Percentiles rank a stretch among this genome's conserved stretches.
phyloP scores from a whole-genome alignment of 768 basidiomycete species.

The Leccinum subtestaceum region DNA sequence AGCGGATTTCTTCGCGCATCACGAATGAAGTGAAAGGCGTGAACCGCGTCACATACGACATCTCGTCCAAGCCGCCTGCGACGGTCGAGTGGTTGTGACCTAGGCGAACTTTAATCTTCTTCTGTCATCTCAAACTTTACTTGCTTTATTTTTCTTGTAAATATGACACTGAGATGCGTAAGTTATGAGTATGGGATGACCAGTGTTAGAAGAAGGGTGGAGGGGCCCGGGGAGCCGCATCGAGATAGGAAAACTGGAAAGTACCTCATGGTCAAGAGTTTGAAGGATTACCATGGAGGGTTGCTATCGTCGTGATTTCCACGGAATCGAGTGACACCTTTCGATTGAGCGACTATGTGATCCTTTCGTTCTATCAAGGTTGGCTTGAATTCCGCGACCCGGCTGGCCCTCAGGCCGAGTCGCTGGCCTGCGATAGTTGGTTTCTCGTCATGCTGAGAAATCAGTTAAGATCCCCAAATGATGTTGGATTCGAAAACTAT shows the following conservation, averaged over 20 bases:
- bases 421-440: background rate
- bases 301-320: background rate
- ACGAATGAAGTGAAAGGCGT: conserved; percentile 98
- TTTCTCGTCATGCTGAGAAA: background rate
- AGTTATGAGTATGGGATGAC: background rate
- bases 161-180: background rate
- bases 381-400: background rate
- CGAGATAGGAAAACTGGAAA: too few species aligned
- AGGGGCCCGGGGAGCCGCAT: too few species aligned
- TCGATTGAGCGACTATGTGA: background rate
- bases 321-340: background rate
- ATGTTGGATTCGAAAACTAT: background rate
- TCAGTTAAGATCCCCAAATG: background rate
- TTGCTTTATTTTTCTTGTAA: background rate
- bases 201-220: background rate
- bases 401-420: background rate
- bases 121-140: background rate
- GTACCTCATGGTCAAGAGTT: background rate
- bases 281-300: background rate
- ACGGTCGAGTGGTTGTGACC: conserved; percentile 46
- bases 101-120: background rate
- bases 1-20: conserved; percentile 91
- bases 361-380: background rate
- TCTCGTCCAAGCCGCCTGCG: conserved; percentile 95
- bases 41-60: conserved; percentile 94